Percentiles rank a stretch among this genome's conserved stretches.
These are phyloP conservation scores for Didymella arachidicola DNA, from an alignment of 2,329 filamentous ascomycete species.

Conservation along the genomic window DNA sequence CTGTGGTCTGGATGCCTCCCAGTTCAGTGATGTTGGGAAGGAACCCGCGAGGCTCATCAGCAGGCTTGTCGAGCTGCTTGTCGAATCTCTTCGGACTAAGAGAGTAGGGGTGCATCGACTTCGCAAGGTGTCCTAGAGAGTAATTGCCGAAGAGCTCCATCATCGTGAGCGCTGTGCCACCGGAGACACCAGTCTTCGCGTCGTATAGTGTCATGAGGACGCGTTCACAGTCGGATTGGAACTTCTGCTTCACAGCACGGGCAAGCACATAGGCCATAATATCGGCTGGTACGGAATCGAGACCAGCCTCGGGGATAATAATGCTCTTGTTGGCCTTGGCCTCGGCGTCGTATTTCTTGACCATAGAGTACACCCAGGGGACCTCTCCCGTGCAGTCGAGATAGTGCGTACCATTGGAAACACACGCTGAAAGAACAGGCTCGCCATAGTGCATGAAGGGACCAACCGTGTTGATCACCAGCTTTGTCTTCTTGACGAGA, in stretches of 20 bases:
- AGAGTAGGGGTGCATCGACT: conserved; percentile 60
- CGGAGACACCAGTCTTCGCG: conserved; percentile 59
- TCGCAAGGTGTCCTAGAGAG: conserved; percentile 56
- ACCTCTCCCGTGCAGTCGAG: conserved; percentile 71
- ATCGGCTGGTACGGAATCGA: conserved; percentile 69
- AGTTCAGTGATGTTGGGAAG: conserved; percentile 63
- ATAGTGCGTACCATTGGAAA: conserved; percentile 71
- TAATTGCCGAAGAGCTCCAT: conserved; percentile 64
- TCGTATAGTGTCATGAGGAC: conserved; percentile 63
- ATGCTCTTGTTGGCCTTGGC: conserved; percentile 68
- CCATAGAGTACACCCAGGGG: conserved; percentile 69
- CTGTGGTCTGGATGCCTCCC: conserved; percentile 66
- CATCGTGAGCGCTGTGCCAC: conserved; percentile 70
- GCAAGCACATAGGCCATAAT: conserved; percentile 63
- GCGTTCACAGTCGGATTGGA: conserved; percentile 59
- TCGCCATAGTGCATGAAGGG: conserved; percentile 71
- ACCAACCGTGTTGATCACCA: conserved; percentile 68
- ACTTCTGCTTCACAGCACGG: conserved; percentile 60
- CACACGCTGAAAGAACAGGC: conserved; percentile 70
- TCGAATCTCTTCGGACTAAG: conserved; percentile 57
- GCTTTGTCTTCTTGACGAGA: conserved; percentile 63
- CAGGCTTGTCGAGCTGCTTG: conserved; percentile 33
- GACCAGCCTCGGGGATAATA: conserved; percentile 66
- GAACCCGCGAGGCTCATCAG: conserved; percentile 49
- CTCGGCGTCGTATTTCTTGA: conserved; percentile 66